Base-by-base conservation (phyloP, 164 flowering plant species). In the Kalanchoe fedtschenkoi region DNA sequence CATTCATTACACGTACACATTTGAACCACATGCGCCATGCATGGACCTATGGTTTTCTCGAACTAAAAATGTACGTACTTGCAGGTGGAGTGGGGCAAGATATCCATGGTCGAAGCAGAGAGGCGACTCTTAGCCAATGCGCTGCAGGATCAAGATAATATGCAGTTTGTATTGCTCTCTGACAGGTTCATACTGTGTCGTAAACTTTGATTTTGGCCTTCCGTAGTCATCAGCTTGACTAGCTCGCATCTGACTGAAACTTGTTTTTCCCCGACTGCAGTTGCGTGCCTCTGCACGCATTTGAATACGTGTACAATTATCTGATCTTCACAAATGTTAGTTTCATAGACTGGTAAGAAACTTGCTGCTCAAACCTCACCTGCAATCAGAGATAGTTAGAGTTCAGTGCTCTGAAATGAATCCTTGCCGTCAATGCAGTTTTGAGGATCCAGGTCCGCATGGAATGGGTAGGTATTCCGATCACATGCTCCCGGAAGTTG, bases 51-150 rank as follows among this genome's bases (percentile, higher is more conserved):
- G 46, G 17, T 42, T 42, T 1, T 42, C n/a, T 42, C 43, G 10
- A 5, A 2, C 5, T 13, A 17, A n/a, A 58, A 7, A 5, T 34
- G 3, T 32, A 13, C 19, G 21, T 19, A 13, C 44, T 61, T 32
- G 58, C 62, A 92, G 97, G 97, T 92, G 32, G 79, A 70, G 4
- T 92, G 98, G 97, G 98, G 98, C 2, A 79, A 75, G 71, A 86
- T 89, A 63, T 89, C 98, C 47, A 89, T 92, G 98, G 84, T 92
- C 64, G 90, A 87, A 76, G 98, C 98, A 11, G 95, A 89, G 77
- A 86, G 72, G 72, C 69, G 98, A 34, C 81, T 92, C 63, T 69
- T 92, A 68, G 91, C 84, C 47, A 71, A 76, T 81, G 98, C 98
- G 42, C 85, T 92, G n/a, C 70, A 70, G 64, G 95, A 92, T 65